Evolutionary conservation across 768 basidiomycete species (phyloP).

Genomic region (Psilocybe cyanescens): DNA sequence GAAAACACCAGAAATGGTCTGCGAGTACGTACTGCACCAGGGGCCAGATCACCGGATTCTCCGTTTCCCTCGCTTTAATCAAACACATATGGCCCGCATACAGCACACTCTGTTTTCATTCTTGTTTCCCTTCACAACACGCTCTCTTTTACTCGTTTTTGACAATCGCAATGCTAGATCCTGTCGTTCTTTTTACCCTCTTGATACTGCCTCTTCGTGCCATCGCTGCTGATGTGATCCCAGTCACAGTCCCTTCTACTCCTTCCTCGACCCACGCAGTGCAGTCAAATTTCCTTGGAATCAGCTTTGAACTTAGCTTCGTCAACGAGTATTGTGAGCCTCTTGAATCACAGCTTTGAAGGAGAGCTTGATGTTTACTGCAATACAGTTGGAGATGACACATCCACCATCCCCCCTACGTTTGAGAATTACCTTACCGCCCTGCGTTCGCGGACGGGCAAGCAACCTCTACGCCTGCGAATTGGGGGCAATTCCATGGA

Average conservation of each 20-base stretch:
- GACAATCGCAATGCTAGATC: background rate
- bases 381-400: conserved; percentile 52
- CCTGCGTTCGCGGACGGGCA: conserved; percentile 50
- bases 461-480: conserved; percentile 45
- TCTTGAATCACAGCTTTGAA: background rate
- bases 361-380: background rate
- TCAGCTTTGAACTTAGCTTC: conserved; percentile 67
- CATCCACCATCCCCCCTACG: conserved; percentile 50
- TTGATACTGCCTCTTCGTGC: conserved; percentile 10
- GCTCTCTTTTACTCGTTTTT: background rate
- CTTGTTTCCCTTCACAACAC: background rate
- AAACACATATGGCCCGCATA: too few relatives aligned
- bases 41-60: background rate
- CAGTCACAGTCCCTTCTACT: conserved; percentile 34
- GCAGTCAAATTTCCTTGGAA: conserved; percentile 61
- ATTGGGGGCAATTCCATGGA: conserved; percentile 57
- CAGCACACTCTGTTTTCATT: background rate
- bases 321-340: conserved; percentile 56
- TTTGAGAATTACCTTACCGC: conserved; percentile 62
- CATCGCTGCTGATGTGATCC: conserved; percentile 28
- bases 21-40: background rate
- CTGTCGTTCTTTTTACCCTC: conserved; percentile 10
- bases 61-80: background rate
- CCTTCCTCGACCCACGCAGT: conserved; percentile 43
- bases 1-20: background rate